Percentiles rank a stretch among this genome's conserved stretches.
Evolutionary conservation across 345 rosid genomes (phyloP).

Genomic region (Excoecaria cochinchinensis): DNA sequence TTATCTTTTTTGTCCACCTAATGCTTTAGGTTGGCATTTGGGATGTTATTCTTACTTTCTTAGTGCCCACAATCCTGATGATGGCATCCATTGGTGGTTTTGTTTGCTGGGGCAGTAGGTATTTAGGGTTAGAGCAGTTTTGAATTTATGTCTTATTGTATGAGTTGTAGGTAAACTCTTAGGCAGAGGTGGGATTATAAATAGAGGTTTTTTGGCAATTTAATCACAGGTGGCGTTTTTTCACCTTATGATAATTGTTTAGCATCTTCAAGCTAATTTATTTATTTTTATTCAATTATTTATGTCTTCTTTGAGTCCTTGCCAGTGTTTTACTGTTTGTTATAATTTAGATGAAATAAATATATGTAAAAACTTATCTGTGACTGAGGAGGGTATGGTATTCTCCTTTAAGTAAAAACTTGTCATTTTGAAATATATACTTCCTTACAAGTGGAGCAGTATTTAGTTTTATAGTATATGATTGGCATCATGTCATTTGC

Average conservation of each 20-base stretch:
- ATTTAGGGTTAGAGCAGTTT: neutral
- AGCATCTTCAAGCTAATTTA: neutral
- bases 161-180: neutral
- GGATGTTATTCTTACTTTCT: neutral
- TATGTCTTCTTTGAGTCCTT: neutral
- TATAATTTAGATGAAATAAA: neutral
- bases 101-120: neutral
- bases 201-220: neutral
- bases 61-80: neutral
- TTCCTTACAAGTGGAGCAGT: neutral
- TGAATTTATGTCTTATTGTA: neutral
- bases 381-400: neutral
- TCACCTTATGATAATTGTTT: neutral
- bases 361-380: neutral
- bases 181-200: neutral
- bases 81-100: neutral
- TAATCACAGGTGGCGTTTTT: neutral
- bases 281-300: neutral
- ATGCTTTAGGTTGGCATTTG: neutral
- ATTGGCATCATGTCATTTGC: slow-evolving; percentile 8
- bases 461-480: neutral
- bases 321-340: neutral
- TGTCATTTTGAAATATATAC: neutral
- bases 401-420: neutral
- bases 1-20: neutral